A percentile compares a stretch with the other conserved stretches of the same genome.
Evolutionary conservation across 352 stramenopile genomes (phyloP).

Genomic region (Phytophthora cactorum): DNA sequence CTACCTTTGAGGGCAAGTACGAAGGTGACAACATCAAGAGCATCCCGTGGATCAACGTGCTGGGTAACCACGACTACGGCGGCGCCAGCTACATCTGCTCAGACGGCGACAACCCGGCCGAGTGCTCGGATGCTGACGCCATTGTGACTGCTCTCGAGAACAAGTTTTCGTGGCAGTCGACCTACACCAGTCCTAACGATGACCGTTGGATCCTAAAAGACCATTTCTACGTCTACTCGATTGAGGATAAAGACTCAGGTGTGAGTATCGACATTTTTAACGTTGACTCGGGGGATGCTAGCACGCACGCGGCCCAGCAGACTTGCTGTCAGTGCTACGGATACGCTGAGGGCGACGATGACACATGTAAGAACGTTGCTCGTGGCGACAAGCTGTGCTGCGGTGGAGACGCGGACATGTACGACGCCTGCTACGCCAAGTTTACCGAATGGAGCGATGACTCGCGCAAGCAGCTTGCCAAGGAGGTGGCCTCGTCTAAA

Average conservation of each 20-base stretch:
- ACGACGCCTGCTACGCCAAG: constrained; percentile 46
- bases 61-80: constrained; percentile 80
- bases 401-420: constrained; percentile 46
- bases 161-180: constrained; percentile 55
- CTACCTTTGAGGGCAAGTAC: constrained; percentile 68
- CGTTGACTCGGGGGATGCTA: constrained; percentile 61
- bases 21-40: constrained; percentile 49
- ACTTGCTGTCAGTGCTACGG: constrained; percentile 72
- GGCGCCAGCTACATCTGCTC: constrained; percentile 65
- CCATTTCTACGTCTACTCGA: constrained; percentile 61
- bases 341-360: constrained; percentile 47
- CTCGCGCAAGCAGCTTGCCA: constrained; percentile 48
- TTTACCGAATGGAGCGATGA: constrained; percentile 57
- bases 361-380: constrained; percentile 49
- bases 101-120: constrained; percentile 33
- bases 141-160: constrained; percentile 35
- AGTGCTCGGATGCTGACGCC: constrained; percentile 35
- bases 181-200: constrained; percentile 59
- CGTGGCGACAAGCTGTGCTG: constrained; percentile 48
- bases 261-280: constrained; percentile 71
- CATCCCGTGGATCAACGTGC: constrained; percentile 67
- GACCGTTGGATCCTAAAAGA: constrained; percentile 63
- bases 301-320: constrained; percentile 52
- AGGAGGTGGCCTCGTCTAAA: constrained; percentile 53
- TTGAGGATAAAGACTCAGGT: constrained; percentile 44